Evolutionary conservation across 139 green algal species (phyloP).

Genomic region (Chara braunii): DNA sequence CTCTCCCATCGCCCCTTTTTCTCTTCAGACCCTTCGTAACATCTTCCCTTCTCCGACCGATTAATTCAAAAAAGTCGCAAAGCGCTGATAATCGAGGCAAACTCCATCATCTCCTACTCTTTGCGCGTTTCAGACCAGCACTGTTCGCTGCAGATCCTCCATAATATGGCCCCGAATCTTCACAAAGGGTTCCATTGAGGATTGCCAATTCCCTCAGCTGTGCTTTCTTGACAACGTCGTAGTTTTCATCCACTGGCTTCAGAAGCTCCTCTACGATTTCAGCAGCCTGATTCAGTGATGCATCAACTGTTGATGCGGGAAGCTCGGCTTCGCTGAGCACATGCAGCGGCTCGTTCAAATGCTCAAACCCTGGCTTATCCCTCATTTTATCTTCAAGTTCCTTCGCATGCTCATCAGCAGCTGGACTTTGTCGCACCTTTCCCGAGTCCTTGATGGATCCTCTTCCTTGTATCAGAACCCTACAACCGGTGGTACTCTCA

Average conservation of each 20-base stretch:
- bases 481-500: conserved; percentile 26
- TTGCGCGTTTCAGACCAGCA: no score
- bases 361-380: conserved; percentile 33
- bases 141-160: no score
- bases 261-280: conserved; percentile 32
- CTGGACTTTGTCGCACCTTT: conserved; percentile 23
- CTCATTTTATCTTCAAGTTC: conserved; percentile 37
- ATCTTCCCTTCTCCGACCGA: no score
- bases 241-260: conserved; percentile 33
- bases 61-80: no score
- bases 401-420: no score
- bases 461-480: conserved; percentile 24
- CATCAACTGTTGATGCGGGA: conserved; percentile 19
- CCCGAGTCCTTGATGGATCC: conserved; percentile 27
- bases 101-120: no score
- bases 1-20: no score
- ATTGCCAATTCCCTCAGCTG: conserved; percentile 33
- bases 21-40: no score
- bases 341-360: conserved; percentile 32
- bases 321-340: conserved; percentile 28
- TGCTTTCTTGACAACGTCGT: conserved; percentile 25
- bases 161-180: no score
- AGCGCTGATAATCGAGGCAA: no score
- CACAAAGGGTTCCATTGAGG: conserved; percentile 20
- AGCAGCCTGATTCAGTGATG: conserved; percentile 21